Conservation (phyloP, 1,284 basidiomycete genomes). For the Pseudozyma sp. region DNA sequence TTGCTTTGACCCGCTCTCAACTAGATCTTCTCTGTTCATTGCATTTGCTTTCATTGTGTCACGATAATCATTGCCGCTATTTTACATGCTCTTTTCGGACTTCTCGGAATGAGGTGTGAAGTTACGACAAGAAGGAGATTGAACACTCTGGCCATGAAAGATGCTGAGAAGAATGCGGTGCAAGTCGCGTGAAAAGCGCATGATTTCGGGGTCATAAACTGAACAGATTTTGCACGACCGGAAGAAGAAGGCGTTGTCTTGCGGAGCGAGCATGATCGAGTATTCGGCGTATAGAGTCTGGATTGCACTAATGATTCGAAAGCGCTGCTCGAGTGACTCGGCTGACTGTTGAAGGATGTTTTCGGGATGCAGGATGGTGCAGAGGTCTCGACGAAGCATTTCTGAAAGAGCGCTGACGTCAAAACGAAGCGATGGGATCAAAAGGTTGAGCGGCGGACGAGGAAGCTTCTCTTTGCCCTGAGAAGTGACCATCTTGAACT, state of each 20-base stretch:
- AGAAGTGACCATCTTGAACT: constrained; percentile 30
- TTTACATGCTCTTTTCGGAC: neutral
- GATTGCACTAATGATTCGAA: constrained; percentile 24
- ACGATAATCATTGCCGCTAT: no score
- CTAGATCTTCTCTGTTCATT: neutral
- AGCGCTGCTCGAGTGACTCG: constrained; percentile 16
- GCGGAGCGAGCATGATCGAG: constrained; percentile 26
- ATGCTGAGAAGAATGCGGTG: constrained; percentile 24
- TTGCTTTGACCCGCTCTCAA: no score
- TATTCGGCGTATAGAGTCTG: constrained; percentile 31
- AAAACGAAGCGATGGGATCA: constrained; percentile 21
- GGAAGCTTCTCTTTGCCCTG: constrained; percentile 29
- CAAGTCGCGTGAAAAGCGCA: constrained; percentile 33
- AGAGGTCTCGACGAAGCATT: constrained; percentile 28
- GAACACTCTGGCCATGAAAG: constrained; percentile 23
- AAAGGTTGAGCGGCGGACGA: constrained; percentile 15
- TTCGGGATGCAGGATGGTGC: constrained; percentile 25
- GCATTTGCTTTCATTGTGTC: neutral
- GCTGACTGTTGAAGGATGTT: constrained; percentile 18
- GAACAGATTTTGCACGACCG: constrained; percentile 27
- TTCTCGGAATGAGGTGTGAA: constrained; percentile 18
- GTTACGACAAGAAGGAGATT: constrained; percentile 19
- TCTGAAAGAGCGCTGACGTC: constrained; percentile 34
- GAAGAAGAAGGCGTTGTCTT: constrained; percentile 33
- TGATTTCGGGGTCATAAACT: constrained; percentile 33